These are phyloP conservation scores for Saccharomyces jurei DNA, from an alignment of 805 yeast genomes.

Conservation along the genomic window DNA sequence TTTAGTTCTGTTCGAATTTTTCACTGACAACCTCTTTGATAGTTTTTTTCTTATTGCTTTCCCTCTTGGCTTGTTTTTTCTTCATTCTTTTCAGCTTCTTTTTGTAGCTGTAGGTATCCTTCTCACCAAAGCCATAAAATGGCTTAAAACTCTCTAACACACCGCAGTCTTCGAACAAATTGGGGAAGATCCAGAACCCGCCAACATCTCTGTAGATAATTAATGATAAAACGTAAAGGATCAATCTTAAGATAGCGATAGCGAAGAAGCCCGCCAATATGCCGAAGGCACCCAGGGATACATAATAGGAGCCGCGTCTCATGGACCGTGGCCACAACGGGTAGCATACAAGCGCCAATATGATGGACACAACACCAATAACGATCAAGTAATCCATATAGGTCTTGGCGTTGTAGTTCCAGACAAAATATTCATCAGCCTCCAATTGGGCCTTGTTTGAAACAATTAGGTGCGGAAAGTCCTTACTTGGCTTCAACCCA, in stretches of 20 bases:
- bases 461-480: constrained; percentile 51
- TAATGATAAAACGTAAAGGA: constrained; percentile 44
- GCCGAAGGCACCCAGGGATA: constrained; percentile 69
- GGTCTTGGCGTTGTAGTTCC: constrained; percentile 70
- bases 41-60: not conserved
- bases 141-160: constrained; percentile 88
- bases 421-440: constrained; percentile 68
- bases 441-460: constrained; percentile 49
- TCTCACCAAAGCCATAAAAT: constrained; percentile 71
- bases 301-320: constrained; percentile 86
- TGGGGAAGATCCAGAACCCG: constrained; percentile 96
- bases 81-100: constrained; percentile 28
- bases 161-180: constrained; percentile 91
- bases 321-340: constrained; percentile 92
- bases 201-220: constrained; percentile 36
- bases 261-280: constrained; percentile 67
- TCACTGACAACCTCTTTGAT: constrained; percentile 3
- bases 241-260: constrained; percentile 69
- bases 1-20: not conserved
- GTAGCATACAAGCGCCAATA: constrained; percentile 64
- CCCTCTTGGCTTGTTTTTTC: constrained; percentile 18
- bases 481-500: constrained; percentile 55
- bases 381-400: constrained; percentile 36
- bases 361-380: constrained; percentile 45
- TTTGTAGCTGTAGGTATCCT: constrained; percentile 26